Evolutionary conservation across 2,329 filamentous ascomycete genomes (phyloP), one percentile per base, ranked within the genome.

Genomic region (Alternaria metachromatica): DNA sequence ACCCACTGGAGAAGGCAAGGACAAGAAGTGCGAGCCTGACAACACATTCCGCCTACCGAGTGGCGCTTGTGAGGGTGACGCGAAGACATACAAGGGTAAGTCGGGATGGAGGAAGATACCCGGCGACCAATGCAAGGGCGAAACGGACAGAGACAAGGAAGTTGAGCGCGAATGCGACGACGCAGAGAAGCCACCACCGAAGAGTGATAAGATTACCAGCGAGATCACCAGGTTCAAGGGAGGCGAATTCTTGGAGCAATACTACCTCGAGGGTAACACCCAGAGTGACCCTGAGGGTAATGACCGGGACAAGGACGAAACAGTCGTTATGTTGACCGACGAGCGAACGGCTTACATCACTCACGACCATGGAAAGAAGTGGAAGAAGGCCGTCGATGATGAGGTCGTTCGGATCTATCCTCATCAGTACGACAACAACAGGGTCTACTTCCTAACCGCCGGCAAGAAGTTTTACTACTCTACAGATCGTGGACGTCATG

Each of bases 21-120:
- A 95, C 65, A 85, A 87, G 56, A 86, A 90, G 65, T 98, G 96
- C 77, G 84, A 89, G 23, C 86, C 87, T 8, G 87, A 85, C 25
- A 89, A 88, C 0, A 83, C 87, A 4, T 79, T 97, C 46, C 78
- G 84, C 3, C 83, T 89, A 2, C 94, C 94, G 0, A 86, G 92
- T 50, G 92, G 88, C 8, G 86, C 87, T 26, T 99, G 96, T 80
- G 88, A 91, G 75, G 86, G 89, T 45, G 84, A 87, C 4, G 87
- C 90, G 9, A 90, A 91, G 62, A 93, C 84, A 2, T 99, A 94
- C 81, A 89, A 87, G 80, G 96, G 93, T 12, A 92, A 91, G 4
- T 97, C 94, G 28, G 96, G 96, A 25, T 99, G 93, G 88, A 90
- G 95, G 63, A 86, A 95, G 70, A 98, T 99, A 64, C 95, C 96